Evolutionary conservation across 148 eudicot genomes (phyloP), one percentile per base, ranked within the genome.

Genomic region (Chenopodium suecicum): DNA sequence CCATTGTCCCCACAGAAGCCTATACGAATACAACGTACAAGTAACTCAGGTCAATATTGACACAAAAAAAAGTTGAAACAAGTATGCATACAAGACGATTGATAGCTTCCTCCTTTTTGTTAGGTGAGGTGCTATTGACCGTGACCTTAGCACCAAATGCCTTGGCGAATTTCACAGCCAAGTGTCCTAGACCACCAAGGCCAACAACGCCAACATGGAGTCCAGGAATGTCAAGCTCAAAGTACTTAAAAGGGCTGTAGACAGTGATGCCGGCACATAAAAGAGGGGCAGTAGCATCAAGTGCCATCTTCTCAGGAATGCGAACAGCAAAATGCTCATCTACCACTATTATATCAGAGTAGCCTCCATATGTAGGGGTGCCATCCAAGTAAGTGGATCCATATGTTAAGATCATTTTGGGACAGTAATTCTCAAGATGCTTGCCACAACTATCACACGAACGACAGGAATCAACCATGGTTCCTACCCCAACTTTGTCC

Each of bases 1-100:
- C 86, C 86, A 84, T 48, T 20, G 83, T 84, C 8, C 86, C 86
- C 69, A 52, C 72, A 2, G 86, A 83, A 54, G 79, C 86, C 86
- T 84, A 67, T 68, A 46, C 12, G 46, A 14, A 8, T 31, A 3
- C 16, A 16, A 3, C 7, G 32, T 56, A 31, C 16, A 76, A 65
- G 27, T 7, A 65, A 65, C 8, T 65, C 1, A 9, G 31, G 13
- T n/a, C 7, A 19, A 4, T 63, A 23, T 65, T n/a, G 31, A 0
- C 12, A 65, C 63, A n/a, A 65, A 65, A 48, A 10, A 48, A 1
- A 48, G 7, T 41, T 41, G 44, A 41, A 41, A 6, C 44, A 41
- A 41, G 44, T 41, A 41, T 41, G 44, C 44, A 41, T 41, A 41
- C 44, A 23, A 23, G 44, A 37, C 44, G 44, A 37, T 37, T 37